Base-by-base conservation (phyloP, 106 monocot genomes). In the Triglochin maritima region DNA sequence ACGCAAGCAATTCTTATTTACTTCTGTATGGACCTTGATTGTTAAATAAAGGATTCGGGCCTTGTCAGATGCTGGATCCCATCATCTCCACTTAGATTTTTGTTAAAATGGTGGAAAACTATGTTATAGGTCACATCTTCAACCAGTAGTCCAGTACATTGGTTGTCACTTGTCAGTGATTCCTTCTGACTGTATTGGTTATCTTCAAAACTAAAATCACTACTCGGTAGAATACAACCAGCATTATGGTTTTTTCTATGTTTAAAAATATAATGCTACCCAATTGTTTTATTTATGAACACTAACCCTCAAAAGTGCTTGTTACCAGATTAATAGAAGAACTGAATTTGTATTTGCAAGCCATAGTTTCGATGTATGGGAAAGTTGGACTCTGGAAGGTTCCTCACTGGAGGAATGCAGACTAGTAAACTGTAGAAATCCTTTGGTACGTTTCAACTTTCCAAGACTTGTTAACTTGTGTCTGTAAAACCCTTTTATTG, bases 311-410 rank as follows among this genome's bases (percentile, higher is more conserved):
- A 44, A 2, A 52, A 7, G 9, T 43, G 15, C 46, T 63, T 63
- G 63, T 15, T 51, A 46, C n/a, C 44, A 93, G 92, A 88, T 89
- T 51, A 93, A 89, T 77, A 84, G 86, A 71, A 82, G 65, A 74
- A 84, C 77, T 86, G 93, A 94, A 73, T 84, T 89, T 70, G 84
- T 89, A 50, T 94, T 94, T 84, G 84, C 89, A 58, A 89, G 86
- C 57, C 78, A 94, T 63, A 84, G 76, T 59, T 89, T 94, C 80
- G 93, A 88, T 78, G 79, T 82, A 47, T 86, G 84, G 84, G 93
- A 86, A 63, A 94, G 76, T 72, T 94, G 89, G 89, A 84, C 71
- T 67, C 59, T 89, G 10, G 82, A 94, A 68, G 93, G 93, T 60
- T 80, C 84, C 64, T 15, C 42, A n/a, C 66, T 89, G 41, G 82